A percentile compares a stretch with the other conserved stretches of the same genome.
phyloP scores from a whole-genome alignment of 768 basidiomycete species.

The Naematelia aurantialba region DNA sequence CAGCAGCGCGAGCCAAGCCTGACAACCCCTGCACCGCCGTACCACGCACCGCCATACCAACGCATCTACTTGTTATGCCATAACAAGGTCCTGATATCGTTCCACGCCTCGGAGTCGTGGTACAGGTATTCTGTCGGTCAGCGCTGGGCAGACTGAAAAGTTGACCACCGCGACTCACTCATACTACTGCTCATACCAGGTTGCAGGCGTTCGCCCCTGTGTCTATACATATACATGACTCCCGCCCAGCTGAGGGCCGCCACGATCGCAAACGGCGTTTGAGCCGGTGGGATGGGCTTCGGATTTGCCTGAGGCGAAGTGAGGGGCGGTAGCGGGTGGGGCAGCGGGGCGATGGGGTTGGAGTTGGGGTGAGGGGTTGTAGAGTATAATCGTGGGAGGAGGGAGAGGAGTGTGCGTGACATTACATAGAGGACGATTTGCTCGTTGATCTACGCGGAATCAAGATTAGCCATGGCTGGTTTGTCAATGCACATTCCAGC shows the following conservation, averaged over 20 bases:
- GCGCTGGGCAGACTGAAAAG: not conserved
- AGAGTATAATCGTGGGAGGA: conserved; percentile 67
- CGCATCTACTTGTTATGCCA: conserved; percentile 75
- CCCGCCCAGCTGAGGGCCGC: conserved; percentile 88
- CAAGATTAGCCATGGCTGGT: too few species aligned
- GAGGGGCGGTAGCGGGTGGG: conserved; percentile 46
- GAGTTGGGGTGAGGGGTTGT: conserved; percentile 52
- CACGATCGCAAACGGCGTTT: conserved; percentile 77
- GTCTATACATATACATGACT: conserved; percentile 93
- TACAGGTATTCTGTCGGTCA: conserved; percentile 65
- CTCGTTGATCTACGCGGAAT: conserved; percentile 47
- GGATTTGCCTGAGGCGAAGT: conserved; percentile 47
- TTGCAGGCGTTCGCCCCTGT: conserved; percentile 84
- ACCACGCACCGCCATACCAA: not conserved
- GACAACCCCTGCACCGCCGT: not conserved
- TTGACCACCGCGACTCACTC: conserved; percentile 52
- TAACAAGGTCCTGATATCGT: conserved; percentile 70
- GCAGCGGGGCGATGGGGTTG: conserved; percentile 43
- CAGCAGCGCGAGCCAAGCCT: too few species aligned
- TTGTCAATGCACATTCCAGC: too few species aligned
- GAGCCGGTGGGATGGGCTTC: conserved; percentile 73
- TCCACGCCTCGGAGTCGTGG: conserved; percentile 86
- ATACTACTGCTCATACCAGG: conserved; percentile 96
- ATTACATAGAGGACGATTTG: conserved; percentile 94
- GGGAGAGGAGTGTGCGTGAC: conserved; percentile 83